Percentiles rank a stretch among this genome's conserved stretches.
Evolutionary conservation across 495 filamentous ascomycete genomes (phyloP).

Genomic region (Talaromyces stipitatus): DNA sequence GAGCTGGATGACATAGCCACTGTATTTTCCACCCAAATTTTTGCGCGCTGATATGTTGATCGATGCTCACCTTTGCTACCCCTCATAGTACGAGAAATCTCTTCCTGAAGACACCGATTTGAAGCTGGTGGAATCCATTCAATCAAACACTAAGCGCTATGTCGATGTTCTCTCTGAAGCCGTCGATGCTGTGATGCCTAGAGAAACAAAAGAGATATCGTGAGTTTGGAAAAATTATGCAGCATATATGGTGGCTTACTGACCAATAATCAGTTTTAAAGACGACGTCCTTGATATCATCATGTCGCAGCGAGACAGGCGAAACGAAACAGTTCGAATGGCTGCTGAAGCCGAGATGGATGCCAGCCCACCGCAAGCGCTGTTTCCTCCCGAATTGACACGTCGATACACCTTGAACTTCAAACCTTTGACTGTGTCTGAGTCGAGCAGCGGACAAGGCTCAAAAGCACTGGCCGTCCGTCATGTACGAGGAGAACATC

Average conservation of each 20-base stretch:
- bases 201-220: constrained; percentile 68
- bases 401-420: constrained; percentile 92
- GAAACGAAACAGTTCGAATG: constrained; percentile 67
- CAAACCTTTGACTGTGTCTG: constrained; percentile 73
- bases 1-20: constrained; percentile 80
- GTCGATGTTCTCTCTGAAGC: constrained; percentile 85
- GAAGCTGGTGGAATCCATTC: constrained; percentile 76
- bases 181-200: constrained; percentile 79
- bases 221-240: constrained; percentile 30
- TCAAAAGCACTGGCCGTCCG: constrained; percentile 86
- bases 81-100: constrained; percentile 61
- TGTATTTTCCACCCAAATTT: constrained; percentile 37
- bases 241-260: constrained; percentile 7
- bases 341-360: constrained; percentile 62
- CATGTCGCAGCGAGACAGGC: constrained; percentile 80
- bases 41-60: background rate
- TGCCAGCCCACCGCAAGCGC: constrained; percentile 38
- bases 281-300: constrained; percentile 96
- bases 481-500: constrained; percentile 83
- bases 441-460: constrained; percentile 51
- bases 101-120: constrained; percentile 53
- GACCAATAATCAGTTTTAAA: constrained; percentile 60
- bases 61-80: background rate
- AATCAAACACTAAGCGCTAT: constrained; percentile 89
- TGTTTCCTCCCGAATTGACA: constrained; percentile 87